Base-by-base conservation (phyloP, 139 green algal genomes). In the Deuterostichococcus epilithicus region DNA sequence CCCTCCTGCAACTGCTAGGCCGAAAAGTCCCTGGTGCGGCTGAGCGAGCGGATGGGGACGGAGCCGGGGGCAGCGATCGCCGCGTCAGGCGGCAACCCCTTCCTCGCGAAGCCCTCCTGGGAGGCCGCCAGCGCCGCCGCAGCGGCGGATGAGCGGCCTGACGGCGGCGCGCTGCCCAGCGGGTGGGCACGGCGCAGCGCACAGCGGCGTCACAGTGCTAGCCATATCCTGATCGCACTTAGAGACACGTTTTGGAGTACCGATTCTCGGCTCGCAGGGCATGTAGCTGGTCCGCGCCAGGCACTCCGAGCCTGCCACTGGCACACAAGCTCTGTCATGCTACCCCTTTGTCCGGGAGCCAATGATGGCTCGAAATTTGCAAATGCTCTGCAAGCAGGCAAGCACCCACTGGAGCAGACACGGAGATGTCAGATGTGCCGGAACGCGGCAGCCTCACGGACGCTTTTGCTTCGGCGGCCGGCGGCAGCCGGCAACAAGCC, bases 1-100 rank as follows among this genome's bases (percentile, higher is more conserved):
- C 28, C 72, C 72, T 0, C 71, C 37, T 45, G 66, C 65, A 47
- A 36, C 71, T 42, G 30, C 68, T 74, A 80, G 66, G 78, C 82
- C 1, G 79, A 84, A 68, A 76, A 76, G 26, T 72, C 79, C 2
- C 58, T 78, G 22, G 76, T 84, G 32, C 74, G 68, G 58, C 76
- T 85, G 79, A 69, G 82, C 44, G 45, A 45, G 28, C 76, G 71
- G 28, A 67, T 81, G 63, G 37, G 52, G 0, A 65, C 65, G 20
- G 69, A 70, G n/a, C 47, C 20, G 1, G 36, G n/a, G 13, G 63
- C 42, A 36, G 63, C n/a, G 44, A n/a, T 22, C 30, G 70, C 34
- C 1, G 65, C 10, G 32, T 72, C 37, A 18, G 70, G 60, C 32
- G 73, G 45, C 42, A 88, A 88, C 70, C 70, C 79, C 20, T 87